Evolutionary conservation across 164 flowering plant genomes (phyloP).

Genomic region (Liquidambar formosana): DNA sequence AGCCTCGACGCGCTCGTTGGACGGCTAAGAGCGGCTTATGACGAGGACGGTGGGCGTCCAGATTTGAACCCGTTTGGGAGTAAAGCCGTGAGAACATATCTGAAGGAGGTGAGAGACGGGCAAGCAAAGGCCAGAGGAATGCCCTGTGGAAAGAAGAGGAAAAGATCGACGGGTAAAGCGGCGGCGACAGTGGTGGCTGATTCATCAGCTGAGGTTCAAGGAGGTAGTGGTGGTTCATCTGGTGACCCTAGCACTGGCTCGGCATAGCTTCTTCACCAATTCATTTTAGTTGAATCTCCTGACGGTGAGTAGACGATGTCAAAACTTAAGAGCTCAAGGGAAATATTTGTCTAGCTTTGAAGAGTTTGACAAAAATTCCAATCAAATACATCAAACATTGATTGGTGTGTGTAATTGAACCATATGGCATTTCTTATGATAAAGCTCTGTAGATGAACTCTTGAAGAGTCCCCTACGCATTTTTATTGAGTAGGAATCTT

Average conservation of each 20-base stretch:
- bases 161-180: neutral
- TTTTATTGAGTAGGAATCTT: too few relatives aligned
- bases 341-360: too few relatives aligned
- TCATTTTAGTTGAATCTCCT: too few relatives aligned
- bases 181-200: neutral
- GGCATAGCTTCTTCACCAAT: neutral
- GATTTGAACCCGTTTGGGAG: constrained; percentile 44
- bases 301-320: too few relatives aligned
- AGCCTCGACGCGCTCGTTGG: constrained; percentile 45
- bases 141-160: constrained; percentile 39
- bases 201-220: neutral
- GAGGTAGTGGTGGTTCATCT: neutral
- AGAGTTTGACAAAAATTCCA: too few relatives aligned
- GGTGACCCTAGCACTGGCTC: neutral
- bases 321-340: too few relatives aligned
- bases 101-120: constrained; percentile 35
- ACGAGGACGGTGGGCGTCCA: constrained; percentile 41
- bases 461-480: too few relatives aligned
- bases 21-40: constrained; percentile 41
- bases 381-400: too few relatives aligned
- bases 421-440: too few relatives aligned
- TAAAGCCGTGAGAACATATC: constrained; percentile 32
- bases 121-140: constrained; percentile 47
- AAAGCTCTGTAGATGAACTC: too few relatives aligned
- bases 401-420: too few relatives aligned